A percentile compares a stretch with the other conserved stretches of the same genome.
Conservation (phyloP, 352 stramenopile species). For the Peronospora destructor region DNA sequence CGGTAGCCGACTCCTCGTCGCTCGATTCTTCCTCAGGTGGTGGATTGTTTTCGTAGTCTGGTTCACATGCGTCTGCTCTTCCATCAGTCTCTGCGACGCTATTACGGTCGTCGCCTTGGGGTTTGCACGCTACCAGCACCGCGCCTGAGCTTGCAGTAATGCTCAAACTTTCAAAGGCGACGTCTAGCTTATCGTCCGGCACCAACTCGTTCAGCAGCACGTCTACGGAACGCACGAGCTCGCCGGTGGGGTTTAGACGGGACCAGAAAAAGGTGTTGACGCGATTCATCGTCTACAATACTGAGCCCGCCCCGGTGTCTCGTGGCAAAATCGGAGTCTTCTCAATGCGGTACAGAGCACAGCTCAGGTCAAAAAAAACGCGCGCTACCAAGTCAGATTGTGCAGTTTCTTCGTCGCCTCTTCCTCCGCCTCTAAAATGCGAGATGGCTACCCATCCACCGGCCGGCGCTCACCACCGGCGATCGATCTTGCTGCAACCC, state of each 20-base stretch:
- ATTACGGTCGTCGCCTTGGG: conserved; percentile 14
- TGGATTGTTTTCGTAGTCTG: conserved; percentile 22
- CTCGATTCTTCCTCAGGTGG: conserved; percentile 44
- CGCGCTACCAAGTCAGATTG: conserved; percentile 2
- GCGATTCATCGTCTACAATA: conserved; percentile 28
- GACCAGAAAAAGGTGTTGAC: conserved; percentile 84
- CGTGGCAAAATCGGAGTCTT: conserved; percentile 3
- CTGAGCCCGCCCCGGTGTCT: background rate
- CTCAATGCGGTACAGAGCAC: conserved; percentile 17
- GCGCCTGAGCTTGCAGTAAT: conserved; percentile 26
- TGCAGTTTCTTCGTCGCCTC: conserved; percentile 10
- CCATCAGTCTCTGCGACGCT: conserved; percentile 26
- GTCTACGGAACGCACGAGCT: conserved; percentile 69
- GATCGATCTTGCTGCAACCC: conserved; percentile 23
- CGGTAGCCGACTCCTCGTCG: conserved; percentile 44
- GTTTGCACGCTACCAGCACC: conserved; percentile 18
- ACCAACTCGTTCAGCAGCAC: conserved; percentile 49
- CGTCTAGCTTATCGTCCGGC: conserved; percentile 50
- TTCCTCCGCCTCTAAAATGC: conserved; percentile 20
- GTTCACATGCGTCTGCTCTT: conserved; percentile 13
- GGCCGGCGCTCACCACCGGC: conserved; percentile 16
- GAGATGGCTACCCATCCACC: conserved; percentile 22
- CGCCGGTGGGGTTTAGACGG: conserved; percentile 57
- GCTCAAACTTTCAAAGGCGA: conserved; percentile 41
- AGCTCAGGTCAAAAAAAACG: background rate